These are phyloP conservation scores for Magnaporthales sp. DNA, from an alignment of 2,329 filamentous ascomycete species.

Conservation along the genomic window DNA sequence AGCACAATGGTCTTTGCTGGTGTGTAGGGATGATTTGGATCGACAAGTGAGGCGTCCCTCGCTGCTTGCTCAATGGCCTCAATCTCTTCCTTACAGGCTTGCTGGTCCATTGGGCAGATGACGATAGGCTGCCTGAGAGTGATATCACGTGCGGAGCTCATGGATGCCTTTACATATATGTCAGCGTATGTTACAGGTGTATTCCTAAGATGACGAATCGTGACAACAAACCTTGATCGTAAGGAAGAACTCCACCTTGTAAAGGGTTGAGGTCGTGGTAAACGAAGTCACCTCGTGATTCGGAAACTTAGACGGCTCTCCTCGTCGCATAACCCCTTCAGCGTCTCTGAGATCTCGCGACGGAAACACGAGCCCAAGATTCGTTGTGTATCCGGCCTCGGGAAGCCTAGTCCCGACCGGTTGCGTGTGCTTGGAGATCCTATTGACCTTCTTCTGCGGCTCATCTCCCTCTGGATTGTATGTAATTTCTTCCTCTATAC, in stretches of 20 bases:
- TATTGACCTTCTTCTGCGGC: constrained; percentile 81
- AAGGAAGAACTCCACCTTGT: constrained; percentile 97
- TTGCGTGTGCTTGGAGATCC: constrained; percentile 76
- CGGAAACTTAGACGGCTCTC: constrained; percentile 72
- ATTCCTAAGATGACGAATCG: background rate
- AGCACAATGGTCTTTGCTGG: constrained; percentile 76
- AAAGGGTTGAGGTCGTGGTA: constrained; percentile 85
- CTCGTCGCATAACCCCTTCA: constrained; percentile 79
- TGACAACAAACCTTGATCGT: constrained; percentile 72
- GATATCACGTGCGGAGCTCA: constrained; percentile 84
- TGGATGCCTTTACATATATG: constrained; percentile 57
- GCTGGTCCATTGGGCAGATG: constrained; percentile 90
- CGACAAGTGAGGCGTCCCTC: constrained; percentile 81
- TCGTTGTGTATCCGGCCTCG: constrained; percentile 86
- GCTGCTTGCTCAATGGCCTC: constrained; percentile 94
- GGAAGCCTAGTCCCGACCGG: constrained; percentile 76
- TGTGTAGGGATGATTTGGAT: constrained; percentile 86
- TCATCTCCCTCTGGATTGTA: constrained; percentile 97
- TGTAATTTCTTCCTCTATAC: constrained; percentile 96
- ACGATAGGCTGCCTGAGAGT: constrained; percentile 85
- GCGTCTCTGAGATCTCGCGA: constrained; percentile 79
- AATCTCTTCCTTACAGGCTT: constrained; percentile 97
- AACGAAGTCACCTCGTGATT: constrained; percentile 84
- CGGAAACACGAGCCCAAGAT: constrained; percentile 84
- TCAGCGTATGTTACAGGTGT: background rate